Evolutionary conservation across 768 basidiomycete species (phyloP).

Genomic region (Amanita rubescens): DNA sequence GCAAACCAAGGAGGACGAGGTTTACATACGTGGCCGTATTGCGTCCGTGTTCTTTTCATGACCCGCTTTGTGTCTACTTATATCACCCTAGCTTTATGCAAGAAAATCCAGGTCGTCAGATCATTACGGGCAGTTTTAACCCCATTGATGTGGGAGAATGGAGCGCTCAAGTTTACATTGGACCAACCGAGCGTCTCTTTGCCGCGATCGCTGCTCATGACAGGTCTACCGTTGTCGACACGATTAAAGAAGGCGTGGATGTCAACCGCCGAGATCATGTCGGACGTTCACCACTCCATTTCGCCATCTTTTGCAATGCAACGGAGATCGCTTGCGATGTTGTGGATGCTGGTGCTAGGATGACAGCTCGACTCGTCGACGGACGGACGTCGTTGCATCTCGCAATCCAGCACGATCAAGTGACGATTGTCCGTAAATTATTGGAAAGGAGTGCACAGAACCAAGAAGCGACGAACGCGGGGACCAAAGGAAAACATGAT

Average conservation of each 20-base stretch:
- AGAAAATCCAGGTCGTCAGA: slow-evolving; percentile 56
- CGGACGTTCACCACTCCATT: slow-evolving; percentile 52
- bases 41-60: slow-evolving; percentile 25
- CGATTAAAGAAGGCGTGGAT: slow-evolving; percentile 37
- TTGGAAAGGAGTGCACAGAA: slow-evolving; percentile 41
- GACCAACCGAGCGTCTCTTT: slow-evolving; percentile 47
- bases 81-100: slow-evolving; percentile 39
- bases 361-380: slow-evolving; percentile 49
- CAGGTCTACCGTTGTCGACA: slow-evolving; percentile 26
- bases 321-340: slow-evolving; percentile 41
- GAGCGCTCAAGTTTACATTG: slow-evolving; percentile 55
- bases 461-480: slow-evolving; percentile 20
- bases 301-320: slow-evolving; percentile 43
- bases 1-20: slow-evolving; percentile 45
- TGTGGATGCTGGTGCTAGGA: slow-evolving; percentile 48
- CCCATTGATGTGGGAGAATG: slow-evolving; percentile 64
- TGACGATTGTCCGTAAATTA: slow-evolving; percentile 38
- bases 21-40: slow-evolving; percentile 46
- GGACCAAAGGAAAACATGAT: slow-evolving; percentile 17
- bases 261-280: slow-evolving; percentile 53
- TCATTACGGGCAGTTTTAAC: slow-evolving; percentile 55
- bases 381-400: slow-evolving; percentile 50
- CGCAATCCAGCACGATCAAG: slow-evolving; percentile 41
- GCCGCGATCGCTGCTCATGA: slow-evolving; percentile 42
- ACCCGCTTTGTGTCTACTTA: neutral